Evolutionary conservation across 495 filamentous ascomycete species (phyloP).

Genomic region (Podospora bellae-mahoneyi): DNA sequence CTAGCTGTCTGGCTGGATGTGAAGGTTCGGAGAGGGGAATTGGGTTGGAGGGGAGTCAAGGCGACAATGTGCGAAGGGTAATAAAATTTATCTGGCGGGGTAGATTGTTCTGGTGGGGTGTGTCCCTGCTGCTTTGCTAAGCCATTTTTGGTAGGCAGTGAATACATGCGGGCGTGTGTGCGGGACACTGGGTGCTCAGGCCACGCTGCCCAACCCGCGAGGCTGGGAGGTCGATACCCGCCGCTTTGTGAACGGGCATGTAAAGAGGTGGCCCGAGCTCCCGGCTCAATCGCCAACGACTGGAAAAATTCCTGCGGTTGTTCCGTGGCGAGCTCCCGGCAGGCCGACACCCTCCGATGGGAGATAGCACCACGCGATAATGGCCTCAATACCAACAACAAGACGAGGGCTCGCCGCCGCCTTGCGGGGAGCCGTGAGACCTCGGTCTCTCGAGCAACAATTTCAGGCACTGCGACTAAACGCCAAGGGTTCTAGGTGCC

Average conservation of each 20-base stretch:
- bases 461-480: slow-evolving; percentile 27
- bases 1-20: slow-evolving; percentile 9
- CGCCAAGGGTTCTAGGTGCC: slow-evolving; percentile 17
- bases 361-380: slow-evolving; percentile 24
- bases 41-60: slow-evolving; percentile 21
- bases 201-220: not conserved
- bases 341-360: slow-evolving; percentile 22
- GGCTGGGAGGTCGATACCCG: not conserved
- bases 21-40: slow-evolving; percentile 18
- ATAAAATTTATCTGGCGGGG: slow-evolving; percentile 37
- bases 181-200: slow-evolving; percentile 1
- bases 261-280: slow-evolving; percentile 19
- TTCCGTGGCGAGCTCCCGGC: slow-evolving; percentile 19
- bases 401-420: slow-evolving; percentile 25
- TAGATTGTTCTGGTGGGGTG: slow-evolving; percentile 25
- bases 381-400: slow-evolving; percentile 34
- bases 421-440: slow-evolving; percentile 24
- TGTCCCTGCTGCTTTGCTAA: slow-evolving; percentile 12
- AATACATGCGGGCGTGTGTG: slow-evolving; percentile 6
- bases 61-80: slow-evolving; percentile 21
- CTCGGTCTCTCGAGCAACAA: slow-evolving; percentile 27
- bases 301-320: slow-evolving; percentile 32
- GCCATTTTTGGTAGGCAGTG: slow-evolving; percentile 2
- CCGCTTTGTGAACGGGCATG: not conserved
- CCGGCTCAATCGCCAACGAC: not conserved